These are phyloP conservation scores for Colletotrichum falcatum DNA, from an alignment of 2,329 filamentous ascomycete genomes.

Conservation along the genomic window DNA sequence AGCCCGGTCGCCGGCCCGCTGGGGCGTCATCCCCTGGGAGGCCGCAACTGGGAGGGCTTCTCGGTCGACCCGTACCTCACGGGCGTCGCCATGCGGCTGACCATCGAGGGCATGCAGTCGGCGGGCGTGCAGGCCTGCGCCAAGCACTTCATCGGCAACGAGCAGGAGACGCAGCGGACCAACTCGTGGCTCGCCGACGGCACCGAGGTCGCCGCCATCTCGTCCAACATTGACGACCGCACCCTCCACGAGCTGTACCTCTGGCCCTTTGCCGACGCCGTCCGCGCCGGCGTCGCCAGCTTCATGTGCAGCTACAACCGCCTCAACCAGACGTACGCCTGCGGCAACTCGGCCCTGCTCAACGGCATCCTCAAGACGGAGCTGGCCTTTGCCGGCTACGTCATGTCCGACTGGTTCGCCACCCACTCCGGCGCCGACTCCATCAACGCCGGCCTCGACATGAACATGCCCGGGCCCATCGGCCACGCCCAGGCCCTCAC, in stretches of 20 bases:
- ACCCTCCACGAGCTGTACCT: slow-evolving; percentile 76
- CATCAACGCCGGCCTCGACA: slow-evolving; percentile 78
- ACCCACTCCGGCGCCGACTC: slow-evolving; percentile 78
- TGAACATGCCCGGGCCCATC: slow-evolving; percentile 79
- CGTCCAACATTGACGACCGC: slow-evolving; percentile 71
- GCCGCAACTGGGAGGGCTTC: slow-evolving; percentile 88
- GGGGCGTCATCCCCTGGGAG: slow-evolving; percentile 78
- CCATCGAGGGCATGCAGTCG: slow-evolving; percentile 68
- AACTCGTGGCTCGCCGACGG: slow-evolving; percentile 56
- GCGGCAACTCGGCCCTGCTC: slow-evolving; percentile 70
- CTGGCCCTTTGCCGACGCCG: slow-evolving; percentile 77
- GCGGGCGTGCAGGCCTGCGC: slow-evolving; percentile 54
- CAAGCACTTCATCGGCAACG: slow-evolving; percentile 75
- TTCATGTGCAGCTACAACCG: slow-evolving; percentile 82
- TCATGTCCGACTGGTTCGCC: slow-evolving; percentile 77
- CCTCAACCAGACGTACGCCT: slow-evolving; percentile 76
- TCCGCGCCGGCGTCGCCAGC: slow-evolving; percentile 72
- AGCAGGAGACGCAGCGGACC: slow-evolving; percentile 72
- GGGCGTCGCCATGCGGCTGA: slow-evolving; percentile 72
- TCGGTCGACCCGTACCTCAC: slow-evolving; percentile 81
- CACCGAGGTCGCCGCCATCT: slow-evolving; percentile 63
- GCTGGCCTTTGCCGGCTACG: slow-evolving; percentile 76
- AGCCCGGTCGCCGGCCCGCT: slow-evolving; percentile 78
- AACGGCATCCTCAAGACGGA: slow-evolving; percentile 77
- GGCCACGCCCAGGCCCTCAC: slow-evolving; percentile 53